A percentile compares a stretch with the other conserved stretches of the same genome.
These are phyloP conservation scores for Teratosphaeriaceae sp. DNA, from an alignment of 2,329 filamentous ascomycete species.

Conservation along the genomic window DNA sequence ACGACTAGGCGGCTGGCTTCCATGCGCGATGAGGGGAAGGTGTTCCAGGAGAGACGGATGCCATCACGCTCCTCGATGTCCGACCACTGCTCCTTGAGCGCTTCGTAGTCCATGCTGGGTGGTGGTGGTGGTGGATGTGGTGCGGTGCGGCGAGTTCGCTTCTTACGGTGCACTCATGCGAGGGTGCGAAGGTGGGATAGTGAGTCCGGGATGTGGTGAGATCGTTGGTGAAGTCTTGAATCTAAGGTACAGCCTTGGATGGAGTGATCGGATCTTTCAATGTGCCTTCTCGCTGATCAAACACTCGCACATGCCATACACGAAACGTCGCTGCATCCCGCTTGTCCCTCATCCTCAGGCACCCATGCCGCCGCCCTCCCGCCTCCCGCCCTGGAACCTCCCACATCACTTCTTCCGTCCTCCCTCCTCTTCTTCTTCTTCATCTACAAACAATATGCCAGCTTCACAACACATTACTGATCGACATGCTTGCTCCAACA, in stretches of 20 bases:
- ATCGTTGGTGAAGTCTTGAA: too few species aligned
- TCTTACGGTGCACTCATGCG: not conserved
- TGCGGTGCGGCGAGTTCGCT: not conserved
- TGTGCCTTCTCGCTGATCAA: not conserved
- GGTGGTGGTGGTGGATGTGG: not conserved
- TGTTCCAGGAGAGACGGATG: conserved; percentile 95
- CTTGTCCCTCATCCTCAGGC: not conserved
- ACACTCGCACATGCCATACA: conserved; percentile 6
- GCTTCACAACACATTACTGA: conserved; percentile 53
- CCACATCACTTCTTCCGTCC: conserved; percentile 31
- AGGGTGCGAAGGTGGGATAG: not conserved
- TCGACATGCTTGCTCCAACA: conserved; percentile 49
- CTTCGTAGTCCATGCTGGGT: conserved; percentile 75
- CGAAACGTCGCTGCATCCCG: conserved; percentile 18
- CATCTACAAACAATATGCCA: conserved; percentile 43
- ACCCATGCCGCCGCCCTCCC: conserved; percentile 5
- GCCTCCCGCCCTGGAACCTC: too few species aligned
- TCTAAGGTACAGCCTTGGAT: too few species aligned
- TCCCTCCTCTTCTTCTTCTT: conserved; percentile 33
- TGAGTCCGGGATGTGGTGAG: too few species aligned
- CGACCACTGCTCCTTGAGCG: conserved; percentile 90
- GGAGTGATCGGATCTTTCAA: too few species aligned
- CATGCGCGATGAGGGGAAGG: conserved; percentile 97
- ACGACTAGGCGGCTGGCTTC: conserved; percentile 50
- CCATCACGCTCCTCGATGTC: conserved; percentile 96